Conservation (phyloP, 2,329 filamentous ascomycete species). For the Fusarium cyanostomum region DNA sequence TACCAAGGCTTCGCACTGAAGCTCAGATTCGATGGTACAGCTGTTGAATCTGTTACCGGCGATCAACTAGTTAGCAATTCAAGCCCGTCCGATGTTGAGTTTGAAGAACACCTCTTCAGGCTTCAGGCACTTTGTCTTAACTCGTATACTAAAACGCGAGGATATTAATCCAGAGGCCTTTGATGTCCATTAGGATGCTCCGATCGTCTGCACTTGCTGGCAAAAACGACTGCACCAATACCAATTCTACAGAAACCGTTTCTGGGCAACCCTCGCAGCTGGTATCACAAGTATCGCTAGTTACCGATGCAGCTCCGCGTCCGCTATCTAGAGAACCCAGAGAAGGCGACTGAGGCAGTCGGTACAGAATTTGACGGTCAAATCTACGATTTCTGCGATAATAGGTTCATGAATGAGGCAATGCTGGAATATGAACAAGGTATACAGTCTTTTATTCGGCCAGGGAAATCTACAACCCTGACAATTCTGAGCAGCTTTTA, state of each 20-base stretch:
- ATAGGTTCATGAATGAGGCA: conserved; percentile 3
- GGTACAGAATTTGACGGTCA: background rate
- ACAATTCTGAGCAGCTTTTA: background rate
- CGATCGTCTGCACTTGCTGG: no score
- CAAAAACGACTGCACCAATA: no score
- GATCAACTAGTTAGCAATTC: background rate
- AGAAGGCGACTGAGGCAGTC: background rate
- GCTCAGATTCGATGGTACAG: background rate
- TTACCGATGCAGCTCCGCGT: background rate
- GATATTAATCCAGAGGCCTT: conserved; percentile 43
- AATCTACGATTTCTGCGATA: conserved; percentile 6
- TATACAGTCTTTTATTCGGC: background rate
- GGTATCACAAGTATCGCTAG: background rate
- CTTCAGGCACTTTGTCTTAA: conserved; percentile 46
- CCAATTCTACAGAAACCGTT: background rate
- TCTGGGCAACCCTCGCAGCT: accelerated
- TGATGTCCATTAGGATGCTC: conserved; percentile 15
- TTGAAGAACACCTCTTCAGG: conserved; percentile 38
- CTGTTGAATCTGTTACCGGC: background rate
- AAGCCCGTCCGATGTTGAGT: background rate
- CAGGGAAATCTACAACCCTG: background rate
- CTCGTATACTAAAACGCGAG: conserved; percentile 48
- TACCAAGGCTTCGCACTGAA: background rate
- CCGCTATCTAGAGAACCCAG: background rate
- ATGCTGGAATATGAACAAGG: background rate